Evolutionary conservation across 1,284 basidiomycete genomes (phyloP), one percentile per base, ranked within the genome.

Genomic region (Coniophora puteana): DNA sequence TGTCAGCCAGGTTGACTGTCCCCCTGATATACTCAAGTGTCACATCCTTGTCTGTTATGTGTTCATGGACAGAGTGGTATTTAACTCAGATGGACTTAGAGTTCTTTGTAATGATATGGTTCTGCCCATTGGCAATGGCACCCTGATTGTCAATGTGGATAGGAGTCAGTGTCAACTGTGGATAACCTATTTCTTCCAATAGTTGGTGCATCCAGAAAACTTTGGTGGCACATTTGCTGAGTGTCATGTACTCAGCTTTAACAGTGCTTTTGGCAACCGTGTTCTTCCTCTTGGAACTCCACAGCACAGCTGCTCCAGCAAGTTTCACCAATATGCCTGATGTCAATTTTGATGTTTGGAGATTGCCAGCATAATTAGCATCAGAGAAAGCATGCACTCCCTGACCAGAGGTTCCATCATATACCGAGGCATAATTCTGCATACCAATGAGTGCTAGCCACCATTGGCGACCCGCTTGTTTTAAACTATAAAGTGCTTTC

Each of bases 381-480:
- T 65, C 62, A 14, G 55, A 29, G 23, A 27, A 57, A 18, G 43
- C 49, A 20, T 44, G 18, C 14, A 58, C 25, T 20, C 50, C 48
- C 21, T 30, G 21, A 4, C 38, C 26, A 10, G 18, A 28, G 6
- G 32, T 21, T 10, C 52, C 52, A 38, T 54, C 39, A 46, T 51
- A 63, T 6, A 47, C 35, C 7, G 62, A 42, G 0, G 21, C 20
- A 37, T 50, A 53, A 30, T 59, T 34, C 5, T 12, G 16, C 8
- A 54, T 59, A n/a, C 49, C 49, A 23, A 37, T 40, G 3, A 62
- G 38, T n/a, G n/a, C n/a, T n/a, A n/a, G n/a, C n/a, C n/a, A 52
- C 57, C 58, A 64, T 10, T 49, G 28, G n/a, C 48, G 44, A 22
- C 52, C 58, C 5, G 55, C 58, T 42, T 66, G 62, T 30, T 61